These are phyloP conservation scores for Selaginella tamariscina DNA, from an alignment of 75 land plant species.

Conservation along the genomic window DNA sequence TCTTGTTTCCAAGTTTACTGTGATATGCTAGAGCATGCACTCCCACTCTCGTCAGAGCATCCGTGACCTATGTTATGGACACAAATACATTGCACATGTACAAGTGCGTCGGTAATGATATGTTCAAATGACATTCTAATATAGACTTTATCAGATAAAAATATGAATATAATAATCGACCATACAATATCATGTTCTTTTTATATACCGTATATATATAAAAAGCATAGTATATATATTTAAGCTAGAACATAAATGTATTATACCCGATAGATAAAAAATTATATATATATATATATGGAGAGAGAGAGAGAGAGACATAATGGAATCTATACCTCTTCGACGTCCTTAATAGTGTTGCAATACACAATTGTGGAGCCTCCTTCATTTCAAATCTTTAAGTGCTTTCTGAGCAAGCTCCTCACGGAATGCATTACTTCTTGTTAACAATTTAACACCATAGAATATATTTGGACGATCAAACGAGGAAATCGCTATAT, in stretches of 20 bases:
- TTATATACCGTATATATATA: no score
- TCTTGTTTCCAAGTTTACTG: constrained; percentile 49
- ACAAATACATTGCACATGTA: no score
- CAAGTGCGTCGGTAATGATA: no score
- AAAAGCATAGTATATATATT: no score
- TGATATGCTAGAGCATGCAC: constrained; percentile 54
- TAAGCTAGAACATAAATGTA: no score
- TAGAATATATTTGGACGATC: constrained; percentile 74
- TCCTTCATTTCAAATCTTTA: constrained; percentile 29
- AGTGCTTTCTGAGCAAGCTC: constrained; percentile 49
- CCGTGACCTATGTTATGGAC: constrained; percentile 26
- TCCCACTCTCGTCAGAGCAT: constrained; percentile 38
- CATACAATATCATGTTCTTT: no score
- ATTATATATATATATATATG: no score
- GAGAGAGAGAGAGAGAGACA: no score
- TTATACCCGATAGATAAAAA: no score
- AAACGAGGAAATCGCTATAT: constrained; percentile 49
- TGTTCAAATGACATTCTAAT: no score
- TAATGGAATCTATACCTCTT: constrained; percentile 63
- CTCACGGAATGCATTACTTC: constrained; percentile 36
- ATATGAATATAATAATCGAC: no score
- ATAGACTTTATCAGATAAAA: no score
- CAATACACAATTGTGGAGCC: constrained; percentile 71
- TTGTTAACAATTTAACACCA: constrained; percentile 40
- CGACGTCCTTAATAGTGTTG: constrained; percentile 64